A percentile compares a stretch with the other conserved stretches of the same genome.
These are phyloP conservation scores for Rhodotorula sp. DNA, from an alignment of 1,284 basidiomycete genomes.

Conservation along the genomic window DNA sequence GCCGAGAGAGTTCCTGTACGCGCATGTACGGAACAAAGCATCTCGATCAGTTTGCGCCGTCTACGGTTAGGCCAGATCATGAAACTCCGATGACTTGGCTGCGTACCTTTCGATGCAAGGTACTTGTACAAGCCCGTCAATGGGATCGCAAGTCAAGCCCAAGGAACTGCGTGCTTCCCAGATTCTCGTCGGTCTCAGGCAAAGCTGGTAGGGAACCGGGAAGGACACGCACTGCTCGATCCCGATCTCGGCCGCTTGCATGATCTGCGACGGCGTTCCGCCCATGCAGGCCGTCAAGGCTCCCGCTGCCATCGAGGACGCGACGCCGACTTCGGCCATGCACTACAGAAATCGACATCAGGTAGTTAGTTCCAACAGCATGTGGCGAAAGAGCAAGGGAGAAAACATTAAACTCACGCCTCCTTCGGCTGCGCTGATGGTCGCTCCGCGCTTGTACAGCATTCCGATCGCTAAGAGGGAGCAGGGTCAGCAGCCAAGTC, in stretches of 20 bases:
- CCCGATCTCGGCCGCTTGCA: conserved; percentile 71
- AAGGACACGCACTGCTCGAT: conserved; percentile 64
- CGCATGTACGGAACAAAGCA: too few species aligned
- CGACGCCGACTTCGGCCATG: conserved; percentile 56
- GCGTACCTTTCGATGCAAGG: conserved; percentile 72
- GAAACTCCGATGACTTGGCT: too few species aligned
- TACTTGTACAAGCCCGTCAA: conserved; percentile 88
- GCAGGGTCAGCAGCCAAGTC: conserved; percentile 17
- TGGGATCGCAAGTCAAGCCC: conserved; percentile 75
- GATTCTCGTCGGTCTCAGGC: background rate
- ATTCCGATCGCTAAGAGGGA: conserved; percentile 72
- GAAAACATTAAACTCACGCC: conserved; percentile 47
- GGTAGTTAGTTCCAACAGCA: conserved; percentile 48
- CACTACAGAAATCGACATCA: background rate
- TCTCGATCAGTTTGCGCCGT: background rate
- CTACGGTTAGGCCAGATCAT: too few species aligned
- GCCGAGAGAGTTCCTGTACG: conserved; percentile 55
- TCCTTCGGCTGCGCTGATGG: conserved; percentile 92
- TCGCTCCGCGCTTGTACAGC: conserved; percentile 95
- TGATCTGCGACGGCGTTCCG: conserved; percentile 53
- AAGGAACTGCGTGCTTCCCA: background rate
- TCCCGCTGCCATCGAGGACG: conserved; percentile 86
- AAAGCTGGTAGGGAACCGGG: background rate
- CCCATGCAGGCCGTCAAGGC: conserved; percentile 93
- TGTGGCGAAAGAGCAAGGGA: background rate